These are phyloP conservation scores for Nephelium lappaceum DNA, from an alignment of 345 rosid genomes.

Conservation along the genomic window DNA sequence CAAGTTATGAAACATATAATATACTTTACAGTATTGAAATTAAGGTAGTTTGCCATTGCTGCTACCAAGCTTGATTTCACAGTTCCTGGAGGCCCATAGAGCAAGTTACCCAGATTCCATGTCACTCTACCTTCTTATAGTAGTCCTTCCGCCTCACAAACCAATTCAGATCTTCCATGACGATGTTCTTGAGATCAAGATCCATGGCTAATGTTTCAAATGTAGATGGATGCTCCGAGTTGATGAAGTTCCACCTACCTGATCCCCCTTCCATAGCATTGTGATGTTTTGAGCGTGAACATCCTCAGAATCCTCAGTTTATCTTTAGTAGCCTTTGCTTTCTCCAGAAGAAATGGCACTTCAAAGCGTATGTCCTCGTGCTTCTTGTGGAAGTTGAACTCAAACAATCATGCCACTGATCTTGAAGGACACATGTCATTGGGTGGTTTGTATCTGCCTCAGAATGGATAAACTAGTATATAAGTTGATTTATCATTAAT, in stretches of 20 bases:
- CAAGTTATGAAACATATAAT: not conserved
- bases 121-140: slow-evolving; percentile 60
- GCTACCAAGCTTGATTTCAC: slow-evolving; percentile 76
- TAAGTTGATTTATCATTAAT: too few relatives aligned
- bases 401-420: slow-evolving; percentile 34
- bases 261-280: not conserved
- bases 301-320: slow-evolving; percentile 48
- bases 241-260: slow-evolving; percentile 48
- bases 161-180: slow-evolving; percentile 55
- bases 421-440: slow-evolving; percentile 13
- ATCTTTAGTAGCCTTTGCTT: slow-evolving; percentile 31
- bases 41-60: slow-evolving; percentile 67
- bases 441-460: slow-evolving; percentile 25
- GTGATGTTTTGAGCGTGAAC: slow-evolving; percentile 37
- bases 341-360: slow-evolving; percentile 40
- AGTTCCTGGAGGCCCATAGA: slow-evolving; percentile 71
- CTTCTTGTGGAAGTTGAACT: slow-evolving; percentile 53
- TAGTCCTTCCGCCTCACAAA: slow-evolving; percentile 56
- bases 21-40: slow-evolving; percentile 39
- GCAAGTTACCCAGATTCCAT: slow-evolving; percentile 68
- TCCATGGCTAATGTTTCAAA: slow-evolving; percentile 72
- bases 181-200: slow-evolving; percentile 35
- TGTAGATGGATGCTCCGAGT: slow-evolving; percentile 65
- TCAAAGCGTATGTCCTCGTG: slow-evolving; percentile 45
- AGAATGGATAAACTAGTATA: slow-evolving; percentile 18